phyloP scores from a whole-genome alignment of 495 filamentous ascomycete species.

The Venustampulla echinocandica region DNA sequence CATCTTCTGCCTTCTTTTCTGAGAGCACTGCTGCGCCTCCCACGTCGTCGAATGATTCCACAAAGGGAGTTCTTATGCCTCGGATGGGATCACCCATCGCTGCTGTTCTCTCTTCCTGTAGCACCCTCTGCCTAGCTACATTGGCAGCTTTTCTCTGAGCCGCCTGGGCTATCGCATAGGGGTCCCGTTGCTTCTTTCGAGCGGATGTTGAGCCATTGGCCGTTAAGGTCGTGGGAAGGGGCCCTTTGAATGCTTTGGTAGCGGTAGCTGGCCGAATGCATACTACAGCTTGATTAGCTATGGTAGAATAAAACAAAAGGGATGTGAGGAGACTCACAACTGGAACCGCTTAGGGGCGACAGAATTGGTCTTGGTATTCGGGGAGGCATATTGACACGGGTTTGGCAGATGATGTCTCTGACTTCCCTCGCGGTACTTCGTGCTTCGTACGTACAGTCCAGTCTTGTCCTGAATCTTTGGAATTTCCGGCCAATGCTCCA shows the following conservation, averaged over 20 bases:
- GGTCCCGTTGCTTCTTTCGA: slow-evolving; percentile 43
- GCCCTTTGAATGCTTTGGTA: slow-evolving; percentile 8
- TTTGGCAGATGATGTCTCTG: slow-evolving; percentile 3
- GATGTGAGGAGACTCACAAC: slow-evolving; percentile 39
- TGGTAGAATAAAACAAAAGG: neutral
- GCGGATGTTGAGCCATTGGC: slow-evolving; percentile 20
- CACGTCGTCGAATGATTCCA: slow-evolving; percentile 66
- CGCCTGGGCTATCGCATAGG: slow-evolving; percentile 61
- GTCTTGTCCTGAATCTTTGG: slow-evolving; percentile 1
- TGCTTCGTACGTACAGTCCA: too few relatives aligned
- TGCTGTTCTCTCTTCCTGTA: slow-evolving; percentile 51
- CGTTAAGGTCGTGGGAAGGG: slow-evolving; percentile 13
- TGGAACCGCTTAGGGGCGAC: slow-evolving; percentile 53
- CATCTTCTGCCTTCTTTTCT: slow-evolving; percentile 30
- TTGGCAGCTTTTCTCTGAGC: slow-evolving; percentile 75
- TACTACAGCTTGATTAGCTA: slow-evolving; percentile 28
- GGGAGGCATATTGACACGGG: slow-evolving; percentile 55
- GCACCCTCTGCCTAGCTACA: slow-evolving; percentile 56
- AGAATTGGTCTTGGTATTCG: slow-evolving; percentile 59
- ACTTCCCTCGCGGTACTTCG: too few relatives aligned
- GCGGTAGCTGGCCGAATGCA: slow-evolving; percentile 37
- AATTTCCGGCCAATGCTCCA: neutral
- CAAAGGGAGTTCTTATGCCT: slow-evolving; percentile 70
- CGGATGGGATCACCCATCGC: slow-evolving; percentile 67
- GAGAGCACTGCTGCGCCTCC: slow-evolving; percentile 21